Conservation (phyloP, 768 basidiomycete species). For the Kondoa subrosea region DNA sequence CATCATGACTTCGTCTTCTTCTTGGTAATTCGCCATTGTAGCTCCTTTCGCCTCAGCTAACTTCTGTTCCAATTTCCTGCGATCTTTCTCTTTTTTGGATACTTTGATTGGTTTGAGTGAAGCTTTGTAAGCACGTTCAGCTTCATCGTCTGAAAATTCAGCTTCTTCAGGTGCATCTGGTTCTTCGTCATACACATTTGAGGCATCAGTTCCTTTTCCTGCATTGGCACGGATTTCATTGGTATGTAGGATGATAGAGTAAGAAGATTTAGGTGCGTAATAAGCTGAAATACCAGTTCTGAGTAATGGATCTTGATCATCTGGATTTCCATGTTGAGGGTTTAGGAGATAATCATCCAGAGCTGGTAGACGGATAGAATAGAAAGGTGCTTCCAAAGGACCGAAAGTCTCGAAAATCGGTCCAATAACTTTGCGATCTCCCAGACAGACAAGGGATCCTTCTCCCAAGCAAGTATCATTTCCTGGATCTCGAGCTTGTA, state of each 20-base stretch:
- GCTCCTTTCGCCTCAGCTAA: background rate
- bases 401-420: slow-evolving; percentile 93
- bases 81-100: background rate
- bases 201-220: slow-evolving; percentile 78
- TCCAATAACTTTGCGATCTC: slow-evolving; percentile 75
- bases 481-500: slow-evolving; percentile 45
- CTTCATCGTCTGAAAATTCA: slow-evolving; percentile 91
- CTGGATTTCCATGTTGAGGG: background rate
- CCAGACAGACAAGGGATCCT: slow-evolving; percentile 77
- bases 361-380: slow-evolving; percentile 55
- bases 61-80: background rate
- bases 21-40: too few species aligned
- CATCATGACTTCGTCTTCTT: too few species aligned
- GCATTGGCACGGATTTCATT: slow-evolving; percentile 43
- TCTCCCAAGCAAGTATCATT: slow-evolving; percentile 60
- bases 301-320: slow-evolving; percentile 15
- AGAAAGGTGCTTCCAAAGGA: slow-evolving; percentile 73
- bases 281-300: slow-evolving; percentile 42
- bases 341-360: slow-evolving; percentile 29
- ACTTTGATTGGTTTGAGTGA: background rate
- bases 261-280: slow-evolving; percentile 50
- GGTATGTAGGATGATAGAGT: slow-evolving; percentile 68
- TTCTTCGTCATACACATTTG: slow-evolving; percentile 88
- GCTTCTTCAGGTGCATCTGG: slow-evolving; percentile 61
- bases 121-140: slow-evolving; percentile 54